Base-by-base conservation (phyloP, 164 flowering plant species). In the Saururus chinensis region DNA sequence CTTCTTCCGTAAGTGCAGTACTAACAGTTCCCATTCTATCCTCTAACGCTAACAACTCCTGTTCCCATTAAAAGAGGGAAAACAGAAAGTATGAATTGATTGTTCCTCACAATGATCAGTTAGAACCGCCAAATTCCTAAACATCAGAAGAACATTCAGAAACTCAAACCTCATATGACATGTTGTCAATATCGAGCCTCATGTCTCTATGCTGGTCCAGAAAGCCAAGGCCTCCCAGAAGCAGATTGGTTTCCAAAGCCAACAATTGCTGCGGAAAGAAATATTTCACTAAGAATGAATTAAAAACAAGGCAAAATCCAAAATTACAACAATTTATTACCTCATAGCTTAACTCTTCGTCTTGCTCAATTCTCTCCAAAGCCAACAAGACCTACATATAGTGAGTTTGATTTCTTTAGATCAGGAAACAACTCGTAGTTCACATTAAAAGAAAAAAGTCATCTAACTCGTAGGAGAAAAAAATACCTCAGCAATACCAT, bases 101-200 rank as follows among this genome's bases (percentile, higher is more conserved):
- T 45, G 49, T 45, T 45, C 17, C 14, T 12, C 49, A 45, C 7
- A 45, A 45, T 45, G 49, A 9, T 17, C 49, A 45, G 0, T 45
- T 45, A 45, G 37, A 30, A 30, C 2, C 7, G 14, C 49, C 49
- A 17, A 45, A 8, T 12, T 45, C 49, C 14, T 45, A 45, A 30
- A 30, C 17, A 17, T 45, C 49, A 45, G 14, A 8, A 45, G 14
- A 45, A 45, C 37, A 51, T 35, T 40, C 54, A 59, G 12, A 23
- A 61, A 41, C 41, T 70, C 84, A 72, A 52, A 93, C 99, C 96
- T 93, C 99, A 71, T 93, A 93, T 49, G 99, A 85, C 99, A 93
- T 90, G 77, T 83, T 81, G 74, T 95, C 99, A 60, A 95, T 91
- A 71, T 95, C 99, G 63, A 93, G 69, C 81, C 99, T 84, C 99